These are phyloP conservation scores for Xylaria curta DNA, from an alignment of 495 filamentous ascomycete species.

Conservation along the genomic window DNA sequence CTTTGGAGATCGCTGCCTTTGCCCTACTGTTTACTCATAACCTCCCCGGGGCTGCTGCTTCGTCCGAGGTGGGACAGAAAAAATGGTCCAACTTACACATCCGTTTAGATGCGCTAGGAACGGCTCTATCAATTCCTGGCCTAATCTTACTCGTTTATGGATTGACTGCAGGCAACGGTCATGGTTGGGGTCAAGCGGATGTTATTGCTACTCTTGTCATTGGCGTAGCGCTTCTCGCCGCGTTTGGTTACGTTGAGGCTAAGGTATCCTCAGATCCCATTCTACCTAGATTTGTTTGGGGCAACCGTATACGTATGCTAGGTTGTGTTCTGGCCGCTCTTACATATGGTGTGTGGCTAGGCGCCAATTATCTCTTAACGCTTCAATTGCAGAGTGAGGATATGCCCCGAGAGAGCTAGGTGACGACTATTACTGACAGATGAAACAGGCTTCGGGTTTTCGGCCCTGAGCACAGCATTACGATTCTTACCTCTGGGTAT, in stretches of 20 bases:
- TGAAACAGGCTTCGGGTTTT: background rate
- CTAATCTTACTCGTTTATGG: background rate
- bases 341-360: slow-evolving; percentile 3
- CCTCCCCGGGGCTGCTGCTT: background rate
- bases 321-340: background rate
- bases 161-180: background rate
- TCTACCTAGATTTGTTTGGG: background rate
- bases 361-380: background rate
- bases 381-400: slow-evolving; percentile 1
- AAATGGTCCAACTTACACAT: background rate
- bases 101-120: background rate
- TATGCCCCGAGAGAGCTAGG: background rate
- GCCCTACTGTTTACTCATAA: background rate
- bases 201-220: background rate
- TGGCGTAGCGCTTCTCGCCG: background rate
- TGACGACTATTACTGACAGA: background rate
- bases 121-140: background rate
- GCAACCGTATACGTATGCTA: background rate
- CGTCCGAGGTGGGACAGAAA: background rate
- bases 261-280: background rate
- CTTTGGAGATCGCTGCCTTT: background rate
- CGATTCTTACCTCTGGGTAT: slow-evolving; percentile 6
- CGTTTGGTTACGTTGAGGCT: slow-evolving; percentile 5
- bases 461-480: background rate
- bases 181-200: background rate